Base-by-base conservation (phyloP, 2,329 filamentous ascomycete species). In the Elsinoe necatrix region DNA sequence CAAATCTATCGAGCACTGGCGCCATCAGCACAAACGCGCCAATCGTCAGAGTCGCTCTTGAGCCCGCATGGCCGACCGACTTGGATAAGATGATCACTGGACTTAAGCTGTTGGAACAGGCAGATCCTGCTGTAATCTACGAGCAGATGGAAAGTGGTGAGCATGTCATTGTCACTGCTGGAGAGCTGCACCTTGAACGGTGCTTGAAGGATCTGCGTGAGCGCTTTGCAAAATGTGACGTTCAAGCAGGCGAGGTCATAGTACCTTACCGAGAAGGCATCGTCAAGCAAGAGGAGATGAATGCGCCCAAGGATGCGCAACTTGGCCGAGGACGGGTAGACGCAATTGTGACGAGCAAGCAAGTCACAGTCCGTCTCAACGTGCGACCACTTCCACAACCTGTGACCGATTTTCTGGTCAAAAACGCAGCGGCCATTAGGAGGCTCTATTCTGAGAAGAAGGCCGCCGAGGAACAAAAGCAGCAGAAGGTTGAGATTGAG, bases 241-340 rank as follows among this genome's bases (percentile, higher is more conserved):
- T 98, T 54, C 92, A 97, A 67, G 89, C 89, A 25, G 91, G 93
- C 57, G 88, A 89, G 42, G 88, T 93, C 1, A 97, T 98, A 60
- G 93, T 98, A 12, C 93, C 93, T 0, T 98, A 95, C 71, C 81
- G 91, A 57, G 93, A 98, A 73, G 93, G 89, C 0, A 95, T 95
- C 58, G 84, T 96, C 39, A 63, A 64, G 37, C 87, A 85, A 0
- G 82, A 90, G 35, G 93, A 98, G 71, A 98, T 98, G 93, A 85
- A 90, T 21, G 84, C 90, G 1, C 87, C 89, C 0, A 88, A 80
- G 58, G 89, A 95, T 70, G 86, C 91, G 61, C 88, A 95, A 11
- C 77, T 96, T 16, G 91, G 91, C 1, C 81, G 93, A 66, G 93
- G 93, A 47, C 86, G 82, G 0, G 84, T 95, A 0, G 75, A 90